Evolutionary conservation across 352 stramenopile species (phyloP).

Genomic region (Pythium phragmiticola): DNA sequence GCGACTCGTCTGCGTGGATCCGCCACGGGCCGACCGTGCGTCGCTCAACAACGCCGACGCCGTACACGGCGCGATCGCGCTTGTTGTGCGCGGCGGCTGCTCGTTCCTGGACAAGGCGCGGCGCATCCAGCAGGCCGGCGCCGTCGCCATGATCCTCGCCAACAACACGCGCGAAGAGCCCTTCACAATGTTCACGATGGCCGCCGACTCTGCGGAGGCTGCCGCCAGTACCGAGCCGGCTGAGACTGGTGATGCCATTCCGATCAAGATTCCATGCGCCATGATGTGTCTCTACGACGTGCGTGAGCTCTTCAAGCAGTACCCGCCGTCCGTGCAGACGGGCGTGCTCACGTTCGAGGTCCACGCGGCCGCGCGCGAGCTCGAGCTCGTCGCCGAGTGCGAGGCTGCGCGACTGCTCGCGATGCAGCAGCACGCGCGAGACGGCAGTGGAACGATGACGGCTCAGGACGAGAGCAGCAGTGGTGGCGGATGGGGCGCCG

Average conservation of each 20-base stretch:
- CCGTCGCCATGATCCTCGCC: constrained; percentile 51
- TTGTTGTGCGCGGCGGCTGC: constrained; percentile 69
- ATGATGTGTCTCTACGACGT: constrained; percentile 72
- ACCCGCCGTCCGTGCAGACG: constrained; percentile 44
- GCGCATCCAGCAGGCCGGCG: constrained; percentile 52
- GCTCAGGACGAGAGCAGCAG: neutral
- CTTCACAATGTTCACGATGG: constrained; percentile 64
- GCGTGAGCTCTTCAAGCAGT: constrained; percentile 60
- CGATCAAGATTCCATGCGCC: constrained; percentile 52
- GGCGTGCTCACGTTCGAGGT: constrained; percentile 51
- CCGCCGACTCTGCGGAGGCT: constrained; percentile 20
- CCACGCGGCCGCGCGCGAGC: constrained; percentile 16
- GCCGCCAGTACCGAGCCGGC: neutral
- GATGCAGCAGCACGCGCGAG: constrained; percentile 25
- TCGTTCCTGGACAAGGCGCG: constrained; percentile 66
- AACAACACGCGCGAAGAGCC: constrained; percentile 61
- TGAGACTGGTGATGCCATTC: constrained; percentile 19
- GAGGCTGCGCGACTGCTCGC: constrained; percentile 12
- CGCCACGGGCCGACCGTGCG: constrained; percentile 53
- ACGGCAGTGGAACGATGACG: constrained; percentile 12
- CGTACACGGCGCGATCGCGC: constrained; percentile 46
- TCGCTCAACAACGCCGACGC: constrained; percentile 46
- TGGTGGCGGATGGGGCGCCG: constrained; percentile 28
- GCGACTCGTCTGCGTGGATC: constrained; percentile 54
- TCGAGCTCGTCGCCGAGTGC: constrained; percentile 20